A percentile compares a stretch with the other conserved stretches of the same genome.
phyloP scores from a whole-genome alignment of 1,139 yeast species.

The Hansenula lynferdii region DNA sequence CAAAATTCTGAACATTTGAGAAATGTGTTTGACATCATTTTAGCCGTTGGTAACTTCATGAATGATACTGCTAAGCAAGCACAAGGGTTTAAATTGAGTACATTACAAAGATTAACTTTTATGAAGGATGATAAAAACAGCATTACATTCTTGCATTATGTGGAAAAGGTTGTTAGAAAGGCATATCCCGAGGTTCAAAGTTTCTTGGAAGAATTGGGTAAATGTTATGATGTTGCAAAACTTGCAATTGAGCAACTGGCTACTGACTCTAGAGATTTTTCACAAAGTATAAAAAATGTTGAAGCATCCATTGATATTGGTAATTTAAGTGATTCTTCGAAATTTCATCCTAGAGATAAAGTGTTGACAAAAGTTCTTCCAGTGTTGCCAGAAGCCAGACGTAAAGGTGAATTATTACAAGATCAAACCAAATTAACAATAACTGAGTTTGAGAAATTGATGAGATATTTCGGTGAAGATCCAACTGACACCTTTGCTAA shows the following conservation, averaged over 20 bases:
- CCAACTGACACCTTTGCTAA: slow-evolving; percentile 62
- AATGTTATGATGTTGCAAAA: slow-evolving; percentile 56
- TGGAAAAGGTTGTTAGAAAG: slow-evolving; percentile 64
- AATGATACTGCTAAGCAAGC: slow-evolving; percentile 78
- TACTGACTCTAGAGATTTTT: slow-evolving; percentile 55
- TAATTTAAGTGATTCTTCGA: slow-evolving; percentile 67
- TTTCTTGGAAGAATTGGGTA: slow-evolving; percentile 56
- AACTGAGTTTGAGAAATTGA: slow-evolving; percentile 62
- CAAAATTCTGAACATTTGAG: slow-evolving; percentile 55
- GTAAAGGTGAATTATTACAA: slow-evolving; percentile 55
- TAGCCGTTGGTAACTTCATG: slow-evolving; percentile 83
- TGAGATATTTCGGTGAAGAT: slow-evolving; percentile 78
- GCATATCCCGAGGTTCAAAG: slow-evolving; percentile 61
- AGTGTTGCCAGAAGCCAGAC: slow-evolving; percentile 60
- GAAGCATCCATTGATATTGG: slow-evolving; percentile 73
- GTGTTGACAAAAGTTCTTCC: slow-evolving; percentile 61
- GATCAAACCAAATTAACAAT: slow-evolving; percentile 63
- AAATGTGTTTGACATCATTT: slow-evolving; percentile 67
- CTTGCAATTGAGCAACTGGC: slow-evolving; percentile 64
- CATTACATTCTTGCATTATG: slow-evolving; percentile 75
- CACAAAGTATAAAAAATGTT: slow-evolving; percentile 57
- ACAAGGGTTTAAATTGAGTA: slow-evolving; percentile 69
- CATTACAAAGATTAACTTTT: slow-evolving; percentile 70
- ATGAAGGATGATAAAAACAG: slow-evolving; percentile 76
- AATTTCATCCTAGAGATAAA: slow-evolving; percentile 71